Conservation (phyloP, 2,329 filamentous ascomycete species). For the Fusarium phyllophilum region DNA sequence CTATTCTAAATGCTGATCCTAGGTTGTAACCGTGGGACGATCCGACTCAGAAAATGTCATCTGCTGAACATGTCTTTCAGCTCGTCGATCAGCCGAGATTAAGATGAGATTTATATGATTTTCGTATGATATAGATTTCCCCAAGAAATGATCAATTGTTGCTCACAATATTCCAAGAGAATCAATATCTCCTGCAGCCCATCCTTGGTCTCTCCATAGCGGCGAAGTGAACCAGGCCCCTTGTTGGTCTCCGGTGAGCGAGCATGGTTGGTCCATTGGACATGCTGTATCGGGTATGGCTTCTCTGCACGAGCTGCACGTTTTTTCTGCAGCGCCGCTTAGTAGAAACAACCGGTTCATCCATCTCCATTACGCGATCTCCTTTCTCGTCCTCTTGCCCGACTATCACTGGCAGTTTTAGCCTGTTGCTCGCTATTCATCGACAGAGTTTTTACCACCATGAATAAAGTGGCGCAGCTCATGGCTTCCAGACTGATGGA, state of each 20-base stretch:
- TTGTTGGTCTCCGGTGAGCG: conserved; percentile 20
- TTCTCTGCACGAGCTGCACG: conserved; percentile 23
- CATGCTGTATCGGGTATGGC: conserved; percentile 42
- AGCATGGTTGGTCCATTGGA: conserved; percentile 41
- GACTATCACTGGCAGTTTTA: conserved; percentile 15
- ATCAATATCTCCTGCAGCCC: neutral
- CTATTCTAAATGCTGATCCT: conserved; percentile 18
- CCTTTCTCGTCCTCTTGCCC: conserved; percentile 29
- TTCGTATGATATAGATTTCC: neutral
- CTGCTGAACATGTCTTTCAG: neutral
- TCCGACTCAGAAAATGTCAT: conserved; percentile 13
- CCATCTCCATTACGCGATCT: conserved; percentile 29
- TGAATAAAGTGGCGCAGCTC: neutral
- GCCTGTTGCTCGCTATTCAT: conserved; percentile 2
- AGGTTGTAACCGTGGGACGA: conserved; percentile 3
- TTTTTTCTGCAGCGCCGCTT: conserved; percentile 11
- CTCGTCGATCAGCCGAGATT: conserved; percentile 21
- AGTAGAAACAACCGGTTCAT: conserved; percentile 8
- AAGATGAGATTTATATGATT: conserved; percentile 2
- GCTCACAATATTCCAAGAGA: neutral
- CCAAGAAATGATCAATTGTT: neutral
- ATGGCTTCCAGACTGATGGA: conserved; percentile 13
- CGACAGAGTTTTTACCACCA: neutral
- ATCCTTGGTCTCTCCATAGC: conserved; percentile 14
- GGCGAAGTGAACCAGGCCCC: conserved; percentile 14